Percentiles rank a stretch among this genome's conserved stretches.
Conservation (phyloP, 2,329 filamentous ascomycete genomes). For the Bipolaris oryzae region DNA sequence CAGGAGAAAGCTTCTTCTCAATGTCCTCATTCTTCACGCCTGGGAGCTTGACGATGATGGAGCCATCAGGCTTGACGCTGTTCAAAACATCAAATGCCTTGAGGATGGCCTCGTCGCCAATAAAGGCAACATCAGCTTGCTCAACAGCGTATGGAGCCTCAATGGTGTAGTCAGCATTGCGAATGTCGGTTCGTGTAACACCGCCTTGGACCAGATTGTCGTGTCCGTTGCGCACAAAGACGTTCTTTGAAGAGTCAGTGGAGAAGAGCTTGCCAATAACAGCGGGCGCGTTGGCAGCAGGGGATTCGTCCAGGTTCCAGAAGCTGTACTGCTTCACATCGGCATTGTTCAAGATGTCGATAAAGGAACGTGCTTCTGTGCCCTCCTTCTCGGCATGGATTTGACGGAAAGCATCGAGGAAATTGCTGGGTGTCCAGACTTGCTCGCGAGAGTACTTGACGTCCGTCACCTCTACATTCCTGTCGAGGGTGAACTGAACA, state of each 20-base stretch:
- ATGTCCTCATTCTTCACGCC: slow-evolving; percentile 85
- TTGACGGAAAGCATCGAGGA: slow-evolving; percentile 56
- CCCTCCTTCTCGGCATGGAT: slow-evolving; percentile 51
- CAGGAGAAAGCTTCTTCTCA: slow-evolving; percentile 80
- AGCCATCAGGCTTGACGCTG: slow-evolving; percentile 71
- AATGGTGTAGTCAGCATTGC: slow-evolving; percentile 79
- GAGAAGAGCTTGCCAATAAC: slow-evolving; percentile 66
- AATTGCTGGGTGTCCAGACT: slow-evolving; percentile 65
- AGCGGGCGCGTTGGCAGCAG: slow-evolving; percentile 67
- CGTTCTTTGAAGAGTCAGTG: slow-evolving; percentile 65
- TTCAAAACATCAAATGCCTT: slow-evolving; percentile 76
- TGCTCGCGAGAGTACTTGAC: slow-evolving; percentile 85
- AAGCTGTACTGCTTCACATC: slow-evolving; percentile 83
- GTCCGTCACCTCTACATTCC: slow-evolving; percentile 72
- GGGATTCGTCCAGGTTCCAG: slow-evolving; percentile 85
- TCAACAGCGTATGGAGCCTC: slow-evolving; percentile 83
- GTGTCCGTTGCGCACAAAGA: slow-evolving; percentile 63
- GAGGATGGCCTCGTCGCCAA: slow-evolving; percentile 81
- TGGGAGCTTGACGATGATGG: slow-evolving; percentile 75
- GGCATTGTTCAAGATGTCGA: slow-evolving; percentile 60
- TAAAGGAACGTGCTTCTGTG: slow-evolving; percentile 53
- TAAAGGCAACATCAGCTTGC: slow-evolving; percentile 76
- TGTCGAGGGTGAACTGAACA: slow-evolving; percentile 69
- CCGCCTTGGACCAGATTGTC: slow-evolving; percentile 76
- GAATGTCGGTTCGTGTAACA: slow-evolving; percentile 80